Conservation (phyloP, 169 alveolate species). For the Toxoplasma gondii region DNA sequence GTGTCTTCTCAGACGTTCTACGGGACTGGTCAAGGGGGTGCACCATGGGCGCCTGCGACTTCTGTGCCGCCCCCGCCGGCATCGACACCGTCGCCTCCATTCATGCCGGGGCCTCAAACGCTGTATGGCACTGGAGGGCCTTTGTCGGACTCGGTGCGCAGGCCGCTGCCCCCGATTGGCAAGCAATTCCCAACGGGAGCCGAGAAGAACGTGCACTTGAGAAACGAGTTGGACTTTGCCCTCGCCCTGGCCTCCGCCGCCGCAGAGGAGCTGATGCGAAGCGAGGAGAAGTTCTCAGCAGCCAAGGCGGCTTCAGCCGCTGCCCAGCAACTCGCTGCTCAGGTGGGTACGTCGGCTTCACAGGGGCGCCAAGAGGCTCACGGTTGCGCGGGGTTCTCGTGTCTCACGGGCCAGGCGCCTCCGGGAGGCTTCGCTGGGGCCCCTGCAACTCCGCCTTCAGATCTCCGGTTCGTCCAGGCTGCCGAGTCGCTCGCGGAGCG, state of each 20-base stretch:
- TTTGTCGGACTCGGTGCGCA: not conserved
- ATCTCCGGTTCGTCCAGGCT: conserved; percentile 56
- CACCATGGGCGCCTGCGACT: not conserved
- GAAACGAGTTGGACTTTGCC: not conserved
- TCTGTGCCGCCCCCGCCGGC: not conserved
- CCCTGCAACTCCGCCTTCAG: not conserved
- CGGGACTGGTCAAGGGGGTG: not conserved
- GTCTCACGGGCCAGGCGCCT: not conserved
- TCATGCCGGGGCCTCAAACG: not conserved
- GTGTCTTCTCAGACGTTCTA: not conserved
- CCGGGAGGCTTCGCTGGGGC: not conserved
- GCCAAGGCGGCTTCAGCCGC: conserved; percentile 1
- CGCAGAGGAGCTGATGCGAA: not conserved
- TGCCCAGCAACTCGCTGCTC: conserved; percentile 6
- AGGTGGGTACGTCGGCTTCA: not conserved
- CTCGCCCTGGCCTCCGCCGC: not conserved
- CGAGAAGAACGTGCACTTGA: not conserved
- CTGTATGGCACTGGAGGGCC: not conserved
- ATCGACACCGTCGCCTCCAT: not conserved
- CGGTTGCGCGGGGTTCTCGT: not conserved
- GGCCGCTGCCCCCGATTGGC: not conserved
- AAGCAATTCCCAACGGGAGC: too few relatives aligned
- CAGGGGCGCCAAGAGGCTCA: not conserved
- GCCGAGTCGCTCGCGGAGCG: conserved; percentile 55
- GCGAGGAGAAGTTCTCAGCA: conserved; percentile 6